Base-by-base conservation (phyloP, 2,329 filamentous ascomycete species). In the Sarocladium kiliense region DNA sequence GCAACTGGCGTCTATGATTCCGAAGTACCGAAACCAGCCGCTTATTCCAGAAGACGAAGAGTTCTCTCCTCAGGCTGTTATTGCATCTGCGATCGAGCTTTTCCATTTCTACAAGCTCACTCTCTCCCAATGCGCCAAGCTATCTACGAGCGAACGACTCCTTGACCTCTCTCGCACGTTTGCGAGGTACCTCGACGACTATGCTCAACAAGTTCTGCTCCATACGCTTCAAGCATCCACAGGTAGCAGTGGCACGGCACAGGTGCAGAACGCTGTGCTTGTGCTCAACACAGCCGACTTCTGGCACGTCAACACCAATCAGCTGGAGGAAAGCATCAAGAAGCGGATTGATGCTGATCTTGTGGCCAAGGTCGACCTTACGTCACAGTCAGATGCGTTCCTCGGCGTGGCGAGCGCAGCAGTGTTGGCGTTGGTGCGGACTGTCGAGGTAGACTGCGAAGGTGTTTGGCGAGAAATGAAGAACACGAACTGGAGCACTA, bases 241-340 rank as follows among this genome's bases (percentile, higher is more conserved):
- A 65, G 84, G 68, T 61, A 78, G 61, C 70, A 47, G 25, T n/a
- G 25, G 25, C 18, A n/a, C 47, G 4, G 26, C 10, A n/a, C 79
- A 65, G 3, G 65, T 94, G 2, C 86, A 96, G 63, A 88, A 96
- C 59, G 82, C 89, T 3, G 81, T 97, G 14, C 76, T 96, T 3
- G 91, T 97, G 1, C 77, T 99, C 49, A 99, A 99, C 67, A 97
- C 94, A 1, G 93, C 94, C 1, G 94, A 99, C 66, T 99, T 97
- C 69, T 99, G 94, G 82, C 93, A 97, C 66, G 85, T 84, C 25
- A 97, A 96, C 27, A 94, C 91, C 50, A 91, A 86, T 49, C 93
- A 97, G 66, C 79, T 99, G 1, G 93, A 97, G 68, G 92, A 97
- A 64, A 96, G 89, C 69, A 92, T 99, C 70, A 93, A 91, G 72